Evolutionary conservation across 257 asterid species (phyloP).

Genomic region (Capsicum chinense): DNA sequence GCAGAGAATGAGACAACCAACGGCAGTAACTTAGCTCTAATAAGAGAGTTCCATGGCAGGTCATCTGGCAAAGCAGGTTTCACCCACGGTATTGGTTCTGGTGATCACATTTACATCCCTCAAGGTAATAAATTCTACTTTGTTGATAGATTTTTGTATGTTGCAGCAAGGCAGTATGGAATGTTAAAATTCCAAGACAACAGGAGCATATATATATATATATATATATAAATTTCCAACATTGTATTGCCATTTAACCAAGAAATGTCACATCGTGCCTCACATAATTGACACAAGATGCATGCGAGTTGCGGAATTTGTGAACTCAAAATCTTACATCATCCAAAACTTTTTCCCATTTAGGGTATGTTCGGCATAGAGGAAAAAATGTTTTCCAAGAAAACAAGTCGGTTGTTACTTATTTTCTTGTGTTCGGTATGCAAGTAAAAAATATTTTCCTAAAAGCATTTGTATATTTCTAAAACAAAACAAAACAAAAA

Average conservation of each 20-base stretch:
- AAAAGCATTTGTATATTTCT: too few species aligned
- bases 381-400: too few species aligned
- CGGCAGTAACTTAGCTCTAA: constrained; percentile 38
- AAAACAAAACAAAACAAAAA: too few species aligned
- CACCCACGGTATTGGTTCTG: constrained; percentile 49
- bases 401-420: too few species aligned
- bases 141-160: neutral
- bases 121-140: constrained; percentile 26
- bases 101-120: constrained; percentile 37
- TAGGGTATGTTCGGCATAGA: too few species aligned
- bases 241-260: neutral
- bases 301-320: neutral
- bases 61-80: constrained; percentile 47
- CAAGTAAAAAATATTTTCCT: too few species aligned
- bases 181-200: neutral
- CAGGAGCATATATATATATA: neutral
- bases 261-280: neutral
- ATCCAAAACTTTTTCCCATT: neutral
- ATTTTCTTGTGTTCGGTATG: too few species aligned
- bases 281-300: neutral
- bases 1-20: constrained; percentile 41
- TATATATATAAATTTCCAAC: neutral
- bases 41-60: constrained; percentile 53
- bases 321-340: neutral
- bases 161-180: neutral